phyloP scores from a whole-genome alignment of 208 protist genomes.

The Porcisia hertigi region DNA sequence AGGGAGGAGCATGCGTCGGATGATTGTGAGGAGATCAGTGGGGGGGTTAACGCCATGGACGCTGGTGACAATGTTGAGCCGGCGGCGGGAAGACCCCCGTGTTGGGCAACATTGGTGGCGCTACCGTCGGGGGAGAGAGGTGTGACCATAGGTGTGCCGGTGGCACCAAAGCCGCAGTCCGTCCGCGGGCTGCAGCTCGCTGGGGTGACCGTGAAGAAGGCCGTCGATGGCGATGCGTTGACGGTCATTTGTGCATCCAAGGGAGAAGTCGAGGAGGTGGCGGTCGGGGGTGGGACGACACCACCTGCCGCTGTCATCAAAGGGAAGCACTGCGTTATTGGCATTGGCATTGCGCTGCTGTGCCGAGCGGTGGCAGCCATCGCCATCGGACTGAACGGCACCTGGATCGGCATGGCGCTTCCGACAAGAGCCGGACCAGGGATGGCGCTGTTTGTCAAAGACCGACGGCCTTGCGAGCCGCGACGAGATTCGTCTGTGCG shows the following conservation, averaged over 20 bases:
- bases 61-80: constrained; percentile 2
- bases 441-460: neutral
- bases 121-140: constrained; percentile 2
- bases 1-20: constrained; percentile 22
- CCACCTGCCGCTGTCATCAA: neutral
- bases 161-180: constrained; percentile 21
- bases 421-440: neutral
- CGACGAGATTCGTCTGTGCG: constrained; percentile 10
- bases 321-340: constrained; percentile 9
- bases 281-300: neutral
- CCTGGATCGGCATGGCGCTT: constrained; percentile 1
- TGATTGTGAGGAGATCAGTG: constrained; percentile 22
- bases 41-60: constrained; percentile 24
- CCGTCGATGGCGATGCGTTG: constrained; percentile 9
- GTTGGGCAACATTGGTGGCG: neutral
- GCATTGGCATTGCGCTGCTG: neutral
- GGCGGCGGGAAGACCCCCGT: neutral
- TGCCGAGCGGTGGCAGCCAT: constrained; percentile 2
- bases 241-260: neutral
- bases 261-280: neutral
- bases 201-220: constrained; percentile 13
- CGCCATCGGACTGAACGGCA: neutral
- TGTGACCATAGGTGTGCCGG: constrained; percentile 16
- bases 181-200: neutral
- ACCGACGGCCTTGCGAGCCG: constrained; percentile 5